Conservation (phyloP, 2,329 filamentous ascomycete genomes). For the Metarhizium anisopliae region DNA sequence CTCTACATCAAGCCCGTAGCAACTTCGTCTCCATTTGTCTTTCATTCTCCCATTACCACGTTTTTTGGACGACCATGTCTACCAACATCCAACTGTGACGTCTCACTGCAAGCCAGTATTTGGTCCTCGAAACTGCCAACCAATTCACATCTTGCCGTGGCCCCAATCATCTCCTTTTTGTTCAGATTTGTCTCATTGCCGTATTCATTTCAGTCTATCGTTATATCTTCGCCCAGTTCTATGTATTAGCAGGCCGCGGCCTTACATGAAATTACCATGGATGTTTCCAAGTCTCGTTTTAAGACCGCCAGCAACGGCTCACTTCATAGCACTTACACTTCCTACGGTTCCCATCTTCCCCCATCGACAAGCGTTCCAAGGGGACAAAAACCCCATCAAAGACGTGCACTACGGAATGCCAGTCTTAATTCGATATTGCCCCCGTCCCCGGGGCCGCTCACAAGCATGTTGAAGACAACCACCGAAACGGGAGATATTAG, state of each 20-base stretch:
- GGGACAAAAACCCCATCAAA: slow-evolving; percentile 16
- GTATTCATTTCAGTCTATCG: slow-evolving; percentile 5
- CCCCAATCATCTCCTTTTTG: slow-evolving; percentile 8
- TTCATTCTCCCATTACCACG: slow-evolving; percentile 4
- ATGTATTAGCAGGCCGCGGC: background rate
- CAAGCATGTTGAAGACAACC: slow-evolving; percentile 57
- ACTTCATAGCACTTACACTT: slow-evolving; percentile 22
- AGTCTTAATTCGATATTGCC: slow-evolving; percentile 34
- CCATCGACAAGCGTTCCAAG: slow-evolving; percentile 9
- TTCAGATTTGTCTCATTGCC: slow-evolving; percentile 5
- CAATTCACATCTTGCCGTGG: slow-evolving; percentile 4
- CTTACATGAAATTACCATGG: slow-evolving; percentile 16
- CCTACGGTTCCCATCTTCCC: slow-evolving; percentile 14
- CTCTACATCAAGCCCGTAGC: background rate
- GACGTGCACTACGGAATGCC: slow-evolving; percentile 33
- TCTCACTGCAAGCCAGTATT: slow-evolving; percentile 3
- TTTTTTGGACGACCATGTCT: slow-evolving; percentile 9
- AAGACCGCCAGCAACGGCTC: slow-evolving; percentile 32
- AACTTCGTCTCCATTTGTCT: slow-evolving; percentile 2
- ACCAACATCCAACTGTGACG: slow-evolving; percentile 6
- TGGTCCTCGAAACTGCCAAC: slow-evolving; percentile 3
- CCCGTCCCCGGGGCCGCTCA: slow-evolving; percentile 43
- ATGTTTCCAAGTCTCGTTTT: slow-evolving; percentile 16
- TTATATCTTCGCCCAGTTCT: slow-evolving; percentile 3
- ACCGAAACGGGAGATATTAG: slow-evolving; percentile 59